These are phyloP conservation scores for Candida chauliodis DNA, from an alignment of 805 yeast genomes.

Conservation along the genomic window DNA sequence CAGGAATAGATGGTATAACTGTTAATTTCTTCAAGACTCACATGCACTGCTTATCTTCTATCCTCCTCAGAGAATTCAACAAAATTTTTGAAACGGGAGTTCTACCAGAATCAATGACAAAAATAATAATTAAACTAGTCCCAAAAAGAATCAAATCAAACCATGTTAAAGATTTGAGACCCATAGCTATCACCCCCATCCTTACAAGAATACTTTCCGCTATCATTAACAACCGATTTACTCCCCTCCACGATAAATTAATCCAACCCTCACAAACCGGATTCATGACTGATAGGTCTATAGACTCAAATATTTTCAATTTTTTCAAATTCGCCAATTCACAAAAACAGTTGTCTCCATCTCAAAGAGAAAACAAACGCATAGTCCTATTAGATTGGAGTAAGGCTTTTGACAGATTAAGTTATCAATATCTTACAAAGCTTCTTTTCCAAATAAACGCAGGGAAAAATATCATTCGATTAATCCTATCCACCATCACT, in stretches of 20 bases:
- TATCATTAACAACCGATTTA: not conserved
- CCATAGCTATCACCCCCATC: not conserved
- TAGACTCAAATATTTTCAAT: not conserved
- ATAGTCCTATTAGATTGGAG: not conserved
- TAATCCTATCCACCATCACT: not conserved
- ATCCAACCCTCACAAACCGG: not conserved
- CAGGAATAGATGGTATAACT: not conserved
- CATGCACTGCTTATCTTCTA: not conserved
- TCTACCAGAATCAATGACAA: not conserved
- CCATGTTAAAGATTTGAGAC: not conserved
- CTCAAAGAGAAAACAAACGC: not conserved
- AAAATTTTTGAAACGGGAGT: not conserved
- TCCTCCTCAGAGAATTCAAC: not conserved
- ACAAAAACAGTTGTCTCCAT: not conserved
- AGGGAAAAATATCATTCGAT: not conserved
- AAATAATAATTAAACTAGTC: too few species aligned
- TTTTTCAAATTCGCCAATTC: not conserved
- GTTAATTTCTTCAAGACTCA: not conserved
- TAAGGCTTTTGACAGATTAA: slow-evolving; percentile 1
- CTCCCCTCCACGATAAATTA: not conserved
- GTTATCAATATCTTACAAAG: not conserved
- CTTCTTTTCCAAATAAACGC: not conserved
- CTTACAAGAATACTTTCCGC: not conserved
- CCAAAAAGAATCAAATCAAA: not conserved
- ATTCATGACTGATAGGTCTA: not conserved